phyloP scores from a whole-genome alignment of 345 rosid species.

The Dovyalis caffra region DNA sequence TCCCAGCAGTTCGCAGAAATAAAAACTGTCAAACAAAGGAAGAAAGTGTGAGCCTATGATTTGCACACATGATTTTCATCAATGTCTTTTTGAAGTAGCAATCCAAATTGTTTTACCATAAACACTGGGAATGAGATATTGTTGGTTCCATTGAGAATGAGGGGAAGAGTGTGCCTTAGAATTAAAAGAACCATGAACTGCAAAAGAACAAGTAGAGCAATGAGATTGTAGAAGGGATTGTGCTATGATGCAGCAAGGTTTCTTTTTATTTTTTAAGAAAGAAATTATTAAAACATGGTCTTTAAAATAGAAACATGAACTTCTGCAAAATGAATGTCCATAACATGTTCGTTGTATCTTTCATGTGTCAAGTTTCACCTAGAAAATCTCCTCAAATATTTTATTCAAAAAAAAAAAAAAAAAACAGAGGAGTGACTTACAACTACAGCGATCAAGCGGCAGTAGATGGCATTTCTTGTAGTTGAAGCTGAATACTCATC shows the following conservation, averaged over 20 bases:
- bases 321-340: too few species aligned
- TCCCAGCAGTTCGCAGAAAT: constrained; percentile 55
- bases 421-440: constrained; percentile 44
- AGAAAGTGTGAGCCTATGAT: neutral
- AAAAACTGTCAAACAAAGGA: constrained; percentile 39
- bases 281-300: too few species aligned
- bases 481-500: constrained; percentile 54
- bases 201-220: constrained; percentile 12
- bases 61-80: neutral
- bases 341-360: too few species aligned
- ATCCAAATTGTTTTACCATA: constrained; percentile 32
- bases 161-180: constrained; percentile 72
- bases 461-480: constrained; percentile 54
- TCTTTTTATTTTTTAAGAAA: too few species aligned
- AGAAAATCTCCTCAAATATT: too few species aligned
- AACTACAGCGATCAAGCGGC: constrained; percentile 56
- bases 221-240: neutral
- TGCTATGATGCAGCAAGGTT: too few species aligned
- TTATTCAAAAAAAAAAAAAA: neutral
- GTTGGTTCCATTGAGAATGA: constrained; percentile 41
- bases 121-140: constrained; percentile 55
- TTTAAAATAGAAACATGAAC: too few species aligned
- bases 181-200: constrained; percentile 85
- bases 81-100: neutral
- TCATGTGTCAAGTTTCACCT: neutral